phyloP scores from a whole-genome alignment of 2,329 filamentous ascomycete species.

The Coniosporium tulheliwenetii region DNA sequence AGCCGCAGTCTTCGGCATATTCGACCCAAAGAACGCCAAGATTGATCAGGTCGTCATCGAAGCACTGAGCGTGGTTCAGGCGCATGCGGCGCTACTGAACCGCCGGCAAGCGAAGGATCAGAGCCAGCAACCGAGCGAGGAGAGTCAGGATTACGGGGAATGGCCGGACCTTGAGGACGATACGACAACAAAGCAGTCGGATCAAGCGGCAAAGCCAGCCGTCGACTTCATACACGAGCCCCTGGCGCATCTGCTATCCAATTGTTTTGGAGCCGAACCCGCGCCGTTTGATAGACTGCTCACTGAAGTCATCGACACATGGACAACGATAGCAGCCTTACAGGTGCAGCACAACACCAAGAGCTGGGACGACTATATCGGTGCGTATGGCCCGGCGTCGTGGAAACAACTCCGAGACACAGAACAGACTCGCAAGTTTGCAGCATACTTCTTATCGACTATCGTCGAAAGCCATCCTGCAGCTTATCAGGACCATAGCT shows the following conservation, averaged over 20 bases:
- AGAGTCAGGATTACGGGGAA: constrained; percentile 50
- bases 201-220: constrained; percentile 9
- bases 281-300: constrained; percentile 39
- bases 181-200: constrained; percentile 2
- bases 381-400: constrained; percentile 34
- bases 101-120: constrained; percentile 11
- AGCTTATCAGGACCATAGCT: constrained; percentile 28
- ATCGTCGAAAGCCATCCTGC: constrained; percentile 21
- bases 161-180: constrained; percentile 37
- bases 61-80: constrained; percentile 27
- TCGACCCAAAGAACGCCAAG: constrained; percentile 30
- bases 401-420: constrained; percentile 32
- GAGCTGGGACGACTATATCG: constrained; percentile 41
- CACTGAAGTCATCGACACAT: constrained; percentile 35
- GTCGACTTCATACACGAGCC: constrained; percentile 30
- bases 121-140: constrained; percentile 29
- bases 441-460: constrained; percentile 26
- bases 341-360: constrained; percentile 28
- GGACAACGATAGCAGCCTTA: constrained; percentile 32
- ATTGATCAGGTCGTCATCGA: constrained; percentile 31
- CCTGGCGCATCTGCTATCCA: constrained; percentile 40
- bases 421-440: constrained; percentile 27
- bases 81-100: constrained; percentile 18
- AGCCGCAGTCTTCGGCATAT: constrained; percentile 32
- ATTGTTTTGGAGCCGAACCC: constrained; percentile 43